Evolutionary conservation across 116 monocot species (phyloP).

Genomic region (Iris pallida): DNA sequence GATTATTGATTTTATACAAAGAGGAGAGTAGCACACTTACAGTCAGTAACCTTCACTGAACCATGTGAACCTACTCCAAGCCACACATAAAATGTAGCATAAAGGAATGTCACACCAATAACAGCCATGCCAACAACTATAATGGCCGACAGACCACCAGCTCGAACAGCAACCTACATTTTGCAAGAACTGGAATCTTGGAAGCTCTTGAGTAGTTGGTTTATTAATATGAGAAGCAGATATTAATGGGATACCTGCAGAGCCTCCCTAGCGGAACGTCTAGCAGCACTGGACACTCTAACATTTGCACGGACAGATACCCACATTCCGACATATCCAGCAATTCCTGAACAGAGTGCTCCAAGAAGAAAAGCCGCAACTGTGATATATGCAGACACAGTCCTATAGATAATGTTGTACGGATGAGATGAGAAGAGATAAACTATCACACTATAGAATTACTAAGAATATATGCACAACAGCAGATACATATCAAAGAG

Average conservation of each 20-base stretch:
- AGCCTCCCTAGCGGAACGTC: conserved; percentile 95
- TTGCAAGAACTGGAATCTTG: conserved; percentile 9
- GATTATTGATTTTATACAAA: too few species aligned
- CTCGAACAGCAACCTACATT: conserved; percentile 90
- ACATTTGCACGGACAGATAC: too few species aligned
- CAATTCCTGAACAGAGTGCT: too few species aligned
- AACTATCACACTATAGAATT: background rate
- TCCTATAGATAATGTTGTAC: conserved; percentile 34
- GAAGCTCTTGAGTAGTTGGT: background rate
- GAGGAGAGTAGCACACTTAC: too few species aligned
- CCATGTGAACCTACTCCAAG: too few species aligned
- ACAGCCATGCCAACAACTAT: conserved; percentile 99
- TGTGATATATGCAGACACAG: conserved; percentile 74
- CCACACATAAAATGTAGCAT: too few species aligned
- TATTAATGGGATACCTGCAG: conserved; percentile 55
- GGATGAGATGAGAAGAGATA: conserved; percentile 4
- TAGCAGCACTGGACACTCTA: conserved; percentile 97
- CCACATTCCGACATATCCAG: too few species aligned
- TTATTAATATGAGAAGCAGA: conserved; percentile 12
- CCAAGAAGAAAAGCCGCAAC: too few species aligned
- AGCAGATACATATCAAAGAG: background rate
- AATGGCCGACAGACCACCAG: conserved; percentile 99
- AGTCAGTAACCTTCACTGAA: too few species aligned
- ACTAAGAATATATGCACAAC: conserved; percentile 1
- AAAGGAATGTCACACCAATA: too few species aligned